Evolutionary conservation across 805 yeast genomes (phyloP).

Genomic region (Gaillardinia entomophila): DNA sequence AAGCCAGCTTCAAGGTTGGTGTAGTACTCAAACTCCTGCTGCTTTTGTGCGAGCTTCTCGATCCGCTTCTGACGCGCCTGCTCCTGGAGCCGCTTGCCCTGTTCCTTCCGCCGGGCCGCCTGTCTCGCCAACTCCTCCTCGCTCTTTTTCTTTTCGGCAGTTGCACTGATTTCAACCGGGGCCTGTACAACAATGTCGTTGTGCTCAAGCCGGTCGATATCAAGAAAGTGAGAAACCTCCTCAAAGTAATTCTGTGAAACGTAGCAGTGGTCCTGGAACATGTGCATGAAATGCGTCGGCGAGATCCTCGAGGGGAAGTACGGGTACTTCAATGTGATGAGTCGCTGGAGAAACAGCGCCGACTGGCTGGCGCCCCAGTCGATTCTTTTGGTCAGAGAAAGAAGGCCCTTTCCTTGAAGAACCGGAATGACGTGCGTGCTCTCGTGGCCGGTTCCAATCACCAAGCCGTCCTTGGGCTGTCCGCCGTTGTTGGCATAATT

Average conservation of each 20-base stretch:
- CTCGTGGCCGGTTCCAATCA: slow-evolving; percentile 78
- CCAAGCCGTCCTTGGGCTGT: slow-evolving; percentile 49
- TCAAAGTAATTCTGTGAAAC: slow-evolving; percentile 61
- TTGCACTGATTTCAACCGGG: slow-evolving; percentile 59
- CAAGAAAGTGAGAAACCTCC: slow-evolving; percentile 55
- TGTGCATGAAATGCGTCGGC: slow-evolving; percentile 53
- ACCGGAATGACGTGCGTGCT: slow-evolving; percentile 82
- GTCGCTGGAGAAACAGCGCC: slow-evolving; percentile 53
- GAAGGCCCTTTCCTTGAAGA: slow-evolving; percentile 56
- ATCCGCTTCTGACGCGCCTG: slow-evolving; percentile 82
- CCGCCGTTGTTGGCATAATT: slow-evolving; percentile 56
- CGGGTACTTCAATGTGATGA: slow-evolving; percentile 80
- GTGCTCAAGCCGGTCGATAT: slow-evolving; percentile 55
- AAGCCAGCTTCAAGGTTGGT: slow-evolving; percentile 50
- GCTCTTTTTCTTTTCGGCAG: slow-evolving; percentile 63
- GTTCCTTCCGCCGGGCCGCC: slow-evolving; percentile 75
- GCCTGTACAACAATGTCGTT: slow-evolving; percentile 80
- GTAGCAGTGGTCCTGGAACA: slow-evolving; percentile 75
- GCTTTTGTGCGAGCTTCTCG: slow-evolving; percentile 75
- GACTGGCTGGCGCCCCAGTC: slow-evolving; percentile 89
- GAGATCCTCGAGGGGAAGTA: slow-evolving; percentile 76
- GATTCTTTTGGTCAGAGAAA: slow-evolving; percentile 69
- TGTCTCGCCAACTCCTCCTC: slow-evolving; percentile 77
- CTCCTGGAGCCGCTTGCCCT: slow-evolving; percentile 84
- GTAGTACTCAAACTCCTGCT: slow-evolving; percentile 74